Conservation (phyloP, 768 basidiomycete genomes). For the Zangia roseola region DNA sequence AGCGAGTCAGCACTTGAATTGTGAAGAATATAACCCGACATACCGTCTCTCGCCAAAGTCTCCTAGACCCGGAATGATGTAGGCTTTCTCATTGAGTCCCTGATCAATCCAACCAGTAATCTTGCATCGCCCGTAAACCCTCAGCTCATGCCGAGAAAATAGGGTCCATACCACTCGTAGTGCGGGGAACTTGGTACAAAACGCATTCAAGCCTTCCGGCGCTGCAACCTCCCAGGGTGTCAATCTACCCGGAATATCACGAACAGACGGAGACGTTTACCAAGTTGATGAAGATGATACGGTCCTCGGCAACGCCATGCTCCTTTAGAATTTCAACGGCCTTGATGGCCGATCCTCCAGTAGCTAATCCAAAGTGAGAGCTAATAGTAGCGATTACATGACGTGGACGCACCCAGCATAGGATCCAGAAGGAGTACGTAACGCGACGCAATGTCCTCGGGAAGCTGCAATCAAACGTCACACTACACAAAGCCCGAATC, state of each 20-base stretch:
- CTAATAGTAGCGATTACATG: background rate
- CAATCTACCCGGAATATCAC: background rate
- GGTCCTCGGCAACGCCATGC: conserved; percentile 89
- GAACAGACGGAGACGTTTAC: conserved; percentile 36
- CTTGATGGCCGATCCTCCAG: conserved; percentile 97
- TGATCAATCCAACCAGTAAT: conserved; percentile 96
- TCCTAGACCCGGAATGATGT: conserved; percentile 93
- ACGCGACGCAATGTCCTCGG: conserved; percentile 86
- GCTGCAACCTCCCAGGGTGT: conserved; percentile 64
- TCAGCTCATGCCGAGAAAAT: background rate
- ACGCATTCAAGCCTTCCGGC: conserved; percentile 83
- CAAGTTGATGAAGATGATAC: conserved; percentile 93
- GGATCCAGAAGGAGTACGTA: conserved; percentile 96
- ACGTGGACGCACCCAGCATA: conserved; percentile 75
- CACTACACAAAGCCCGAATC: background rate
- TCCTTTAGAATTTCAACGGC: conserved; percentile 93
- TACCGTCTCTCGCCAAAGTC: conserved; percentile 93
- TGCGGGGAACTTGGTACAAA: conserved; percentile 72
- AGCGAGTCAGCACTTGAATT: background rate
- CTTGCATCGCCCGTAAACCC: conserved; percentile 35
- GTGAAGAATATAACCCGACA: background rate
- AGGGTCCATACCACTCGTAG: conserved; percentile 66
- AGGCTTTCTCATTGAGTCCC: conserved; percentile 87
- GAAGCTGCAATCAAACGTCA: conserved; percentile 54
- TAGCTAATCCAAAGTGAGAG: conserved; percentile 47